These are phyloP conservation scores for Candida michaelii DNA, from an alignment of 805 yeast genomes.

Conservation along the genomic window DNA sequence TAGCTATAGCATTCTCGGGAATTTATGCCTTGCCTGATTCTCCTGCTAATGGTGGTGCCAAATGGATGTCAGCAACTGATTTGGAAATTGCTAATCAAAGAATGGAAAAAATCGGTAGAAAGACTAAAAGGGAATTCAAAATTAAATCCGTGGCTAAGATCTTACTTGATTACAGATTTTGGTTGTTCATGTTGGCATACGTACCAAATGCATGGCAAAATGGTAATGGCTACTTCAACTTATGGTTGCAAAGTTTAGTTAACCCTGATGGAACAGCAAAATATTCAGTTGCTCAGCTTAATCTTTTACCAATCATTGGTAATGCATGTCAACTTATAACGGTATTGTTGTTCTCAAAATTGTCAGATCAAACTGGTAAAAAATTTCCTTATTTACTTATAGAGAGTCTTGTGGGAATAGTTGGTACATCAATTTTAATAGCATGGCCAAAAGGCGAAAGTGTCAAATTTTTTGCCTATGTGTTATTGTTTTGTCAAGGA, in stretches of 20 bases:
- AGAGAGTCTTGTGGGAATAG: neutral
- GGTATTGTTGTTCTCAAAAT: conserved; percentile 4
- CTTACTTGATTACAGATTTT: neutral
- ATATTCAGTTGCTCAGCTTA: conserved; percentile 2
- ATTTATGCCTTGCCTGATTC: conserved; percentile 49
- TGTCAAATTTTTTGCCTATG: conserved; percentile 1
- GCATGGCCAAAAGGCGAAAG: neutral
- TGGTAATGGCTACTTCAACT: conserved; percentile 5
- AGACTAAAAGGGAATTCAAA: conserved; percentile 2
- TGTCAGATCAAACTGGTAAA: conserved; percentile 8
- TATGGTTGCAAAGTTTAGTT: conserved; percentile 6
- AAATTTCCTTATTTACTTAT: conserved; percentile 2
- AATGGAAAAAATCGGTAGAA: conserved; percentile 7
- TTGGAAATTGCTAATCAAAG: conserved; percentile 5
- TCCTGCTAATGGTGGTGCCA: conserved; percentile 15
- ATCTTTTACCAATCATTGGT: conserved; percentile 6
- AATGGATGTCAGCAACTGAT: conserved; percentile 4
- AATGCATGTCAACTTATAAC: conserved; percentile 8
- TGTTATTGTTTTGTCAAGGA: neutral
- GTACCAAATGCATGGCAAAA: conserved; percentile 1
- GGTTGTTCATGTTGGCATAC: conserved; percentile 4
- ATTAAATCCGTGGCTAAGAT: neutral
- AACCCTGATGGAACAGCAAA: neutral
- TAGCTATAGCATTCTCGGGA: conserved; percentile 37
- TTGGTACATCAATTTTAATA: neutral